These are phyloP conservation scores for Pseudopithomyces chartarum DNA, from an alignment of 2,329 filamentous ascomycete species.

Conservation along the genomic window DNA sequence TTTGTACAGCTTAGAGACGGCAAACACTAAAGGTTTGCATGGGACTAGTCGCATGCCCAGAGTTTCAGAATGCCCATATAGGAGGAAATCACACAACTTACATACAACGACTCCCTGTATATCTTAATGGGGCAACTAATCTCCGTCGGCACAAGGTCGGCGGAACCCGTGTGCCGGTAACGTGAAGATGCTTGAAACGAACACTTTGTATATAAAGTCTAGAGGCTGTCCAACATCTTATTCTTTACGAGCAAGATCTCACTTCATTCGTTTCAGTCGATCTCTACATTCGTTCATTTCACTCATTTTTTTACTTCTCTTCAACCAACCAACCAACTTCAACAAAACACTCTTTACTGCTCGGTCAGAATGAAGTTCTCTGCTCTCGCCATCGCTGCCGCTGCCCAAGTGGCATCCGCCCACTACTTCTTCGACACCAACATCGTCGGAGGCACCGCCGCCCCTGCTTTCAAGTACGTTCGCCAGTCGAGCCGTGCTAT, in stretches of 20 bases:
- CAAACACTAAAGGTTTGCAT: no score
- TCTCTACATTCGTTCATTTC: not conserved
- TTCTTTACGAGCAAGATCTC: not conserved
- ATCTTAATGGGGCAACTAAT: not conserved
- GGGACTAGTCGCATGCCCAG: no score
- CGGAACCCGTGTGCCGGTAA: not conserved
- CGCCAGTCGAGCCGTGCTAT: not conserved
- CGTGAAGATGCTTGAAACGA: not conserved
- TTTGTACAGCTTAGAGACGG: no score
- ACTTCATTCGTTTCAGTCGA: not conserved
- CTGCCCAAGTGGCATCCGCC: conserved; percentile 1
- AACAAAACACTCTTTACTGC: not conserved
- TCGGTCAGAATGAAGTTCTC: conserved; percentile 2
- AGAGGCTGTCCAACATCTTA: not conserved
- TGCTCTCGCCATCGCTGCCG: not conserved
- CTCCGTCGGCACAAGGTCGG: not conserved
- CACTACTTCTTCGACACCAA: not conserved
- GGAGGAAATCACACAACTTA: no score
- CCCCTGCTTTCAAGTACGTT: not conserved
- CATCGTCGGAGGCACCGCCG: not conserved
- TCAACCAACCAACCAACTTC: not conserved
- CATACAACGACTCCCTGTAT: not conserved
- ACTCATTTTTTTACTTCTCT: not conserved
- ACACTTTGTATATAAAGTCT: not conserved
- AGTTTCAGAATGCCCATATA: no score